A percentile compares a stretch with the other conserved stretches of the same genome.
Conservation (phyloP, 495 filamentous ascomycete species). For the Penicillium desertorum region DNA sequence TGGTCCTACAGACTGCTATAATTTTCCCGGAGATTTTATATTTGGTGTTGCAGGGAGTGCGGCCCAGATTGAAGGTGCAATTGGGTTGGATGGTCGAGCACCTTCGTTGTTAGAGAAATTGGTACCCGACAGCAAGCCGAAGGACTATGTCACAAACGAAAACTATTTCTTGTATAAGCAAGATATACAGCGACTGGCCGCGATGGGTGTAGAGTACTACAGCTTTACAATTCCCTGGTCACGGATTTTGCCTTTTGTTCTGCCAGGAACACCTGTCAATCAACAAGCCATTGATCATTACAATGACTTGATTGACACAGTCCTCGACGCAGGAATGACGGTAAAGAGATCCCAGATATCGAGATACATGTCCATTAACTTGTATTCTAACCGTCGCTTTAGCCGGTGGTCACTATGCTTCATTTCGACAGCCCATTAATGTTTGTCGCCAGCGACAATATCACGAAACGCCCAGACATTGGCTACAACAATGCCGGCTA, state of each 20-base stretch:
- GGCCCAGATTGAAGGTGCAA: slow-evolving; percentile 51
- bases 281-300: slow-evolving; percentile 46
- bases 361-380: background rate
- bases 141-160: slow-evolving; percentile 44
- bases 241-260: slow-evolving; percentile 45
- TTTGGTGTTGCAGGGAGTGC: slow-evolving; percentile 54
- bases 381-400: background rate
- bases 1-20: slow-evolving; percentile 29
- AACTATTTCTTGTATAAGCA: slow-evolving; percentile 55
- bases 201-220: slow-evolving; percentile 51
- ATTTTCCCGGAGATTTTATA: slow-evolving; percentile 46
- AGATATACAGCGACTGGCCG: slow-evolving; percentile 48
- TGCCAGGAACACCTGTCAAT: slow-evolving; percentile 45
- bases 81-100: slow-evolving; percentile 43
- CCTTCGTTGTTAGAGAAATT: slow-evolving; percentile 42
- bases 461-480: slow-evolving; percentile 27
- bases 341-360: background rate
- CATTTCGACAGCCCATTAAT: slow-evolving; percentile 44
- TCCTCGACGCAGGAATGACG: slow-evolving; percentile 39
- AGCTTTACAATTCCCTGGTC: slow-evolving; percentile 48
- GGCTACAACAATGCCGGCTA: slow-evolving; percentile 37
- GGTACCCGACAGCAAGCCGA: slow-evolving; percentile 18
- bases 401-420: slow-evolving; percentile 43
- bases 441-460: slow-evolving; percentile 28
- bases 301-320: slow-evolving; percentile 45